phyloP scores from a whole-genome alignment of 2,329 filamentous ascomycete species.

The Leptographium procerum region DNA sequence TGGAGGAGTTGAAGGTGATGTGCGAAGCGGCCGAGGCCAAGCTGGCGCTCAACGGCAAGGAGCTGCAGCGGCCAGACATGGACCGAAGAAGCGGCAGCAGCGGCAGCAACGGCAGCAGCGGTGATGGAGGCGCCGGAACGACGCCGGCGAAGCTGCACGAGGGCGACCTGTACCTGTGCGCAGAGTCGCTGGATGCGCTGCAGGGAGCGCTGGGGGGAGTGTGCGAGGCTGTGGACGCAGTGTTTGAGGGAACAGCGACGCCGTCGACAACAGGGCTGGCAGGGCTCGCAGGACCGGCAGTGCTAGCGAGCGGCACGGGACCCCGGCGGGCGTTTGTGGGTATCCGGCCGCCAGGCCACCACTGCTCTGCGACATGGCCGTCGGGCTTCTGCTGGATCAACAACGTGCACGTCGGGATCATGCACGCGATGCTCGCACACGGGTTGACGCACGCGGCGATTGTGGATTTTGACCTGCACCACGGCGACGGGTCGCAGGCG shows the following conservation, averaged over 20 bases:
- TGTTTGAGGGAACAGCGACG: conserved; percentile 43
- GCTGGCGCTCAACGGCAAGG: conserved; percentile 65
- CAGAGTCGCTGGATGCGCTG: conserved; percentile 75
- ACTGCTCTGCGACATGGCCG: conserved; percentile 80
- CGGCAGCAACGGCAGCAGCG: background rate
- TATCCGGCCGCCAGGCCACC: conserved; percentile 86
- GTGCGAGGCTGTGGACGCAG: conserved; percentile 79
- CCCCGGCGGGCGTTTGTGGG: conserved; percentile 73
- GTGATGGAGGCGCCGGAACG: conserved; percentile 10
- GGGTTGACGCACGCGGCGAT: conserved; percentile 90
- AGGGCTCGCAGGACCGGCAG: no score
- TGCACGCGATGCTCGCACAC: conserved; percentile 74
- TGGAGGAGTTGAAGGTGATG: conserved; percentile 80
- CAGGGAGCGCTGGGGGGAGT: conserved; percentile 88
- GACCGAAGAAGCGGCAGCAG: conserved; percentile 27
- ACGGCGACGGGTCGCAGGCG: conserved; percentile 89
- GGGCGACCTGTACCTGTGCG: conserved; percentile 82
- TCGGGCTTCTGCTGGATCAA: conserved; percentile 99
- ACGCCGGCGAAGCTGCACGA: conserved; percentile 56
- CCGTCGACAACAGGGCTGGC: conserved; percentile 12
- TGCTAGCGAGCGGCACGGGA: background rate
- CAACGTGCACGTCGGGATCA: conserved; percentile 94
- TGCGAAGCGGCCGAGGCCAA: conserved; percentile 71
- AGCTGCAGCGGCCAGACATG: conserved; percentile 60
- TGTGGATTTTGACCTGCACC: conserved; percentile 83